Base-by-base conservation (phyloP, 352 stramenopile species). In the Plasmopara muralis region DNA sequence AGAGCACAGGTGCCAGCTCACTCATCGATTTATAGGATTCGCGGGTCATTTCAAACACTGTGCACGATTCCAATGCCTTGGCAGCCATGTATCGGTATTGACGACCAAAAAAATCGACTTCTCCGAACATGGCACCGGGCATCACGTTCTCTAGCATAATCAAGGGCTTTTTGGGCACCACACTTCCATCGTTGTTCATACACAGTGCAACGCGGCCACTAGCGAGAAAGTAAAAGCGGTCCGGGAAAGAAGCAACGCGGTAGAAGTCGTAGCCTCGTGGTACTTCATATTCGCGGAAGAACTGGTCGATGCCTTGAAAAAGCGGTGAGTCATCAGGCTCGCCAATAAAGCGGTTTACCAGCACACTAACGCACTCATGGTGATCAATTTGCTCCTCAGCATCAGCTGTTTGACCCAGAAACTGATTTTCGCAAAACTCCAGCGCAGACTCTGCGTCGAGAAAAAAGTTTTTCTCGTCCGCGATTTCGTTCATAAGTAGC, bases 41-140 rank as follows among this genome's bases (percentile, higher is more conserved):
- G 10, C 78, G 78, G 3, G 62, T 77, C 64, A 92, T 76, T 49
- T 85, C 73, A 43, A 84, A 92, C 43, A 92, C 79, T 18, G 80
- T 70, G 49, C 74, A 83, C 5, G 64, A 61, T 38, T 77, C 65
- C 25, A 74, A 53, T 0, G 82, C 70, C 0, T 48, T 64, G 7
- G 74, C 82, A 34, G 61, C 71, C 72, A 89, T 83, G 55, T 79
- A 73, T 34, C 82, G 74, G 18, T 70, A 72, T 52, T 93, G 83
- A 18, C 60, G 63, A 30, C 79, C 74, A 43, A 93, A 91, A 50
- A 94, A 94, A 48, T 94, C 83, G 3, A 90, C 81, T 50, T 94
- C 83, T 18, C 83, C 83, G 58, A 94, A 94, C 73, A 92, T 87
- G 30, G 79, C 80, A 8, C 78, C 81, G 0, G 81, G 75, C 14